Base-by-base conservation (phyloP, 2,329 filamentous ascomycete species). In the Talaromyces piceae region DNA sequence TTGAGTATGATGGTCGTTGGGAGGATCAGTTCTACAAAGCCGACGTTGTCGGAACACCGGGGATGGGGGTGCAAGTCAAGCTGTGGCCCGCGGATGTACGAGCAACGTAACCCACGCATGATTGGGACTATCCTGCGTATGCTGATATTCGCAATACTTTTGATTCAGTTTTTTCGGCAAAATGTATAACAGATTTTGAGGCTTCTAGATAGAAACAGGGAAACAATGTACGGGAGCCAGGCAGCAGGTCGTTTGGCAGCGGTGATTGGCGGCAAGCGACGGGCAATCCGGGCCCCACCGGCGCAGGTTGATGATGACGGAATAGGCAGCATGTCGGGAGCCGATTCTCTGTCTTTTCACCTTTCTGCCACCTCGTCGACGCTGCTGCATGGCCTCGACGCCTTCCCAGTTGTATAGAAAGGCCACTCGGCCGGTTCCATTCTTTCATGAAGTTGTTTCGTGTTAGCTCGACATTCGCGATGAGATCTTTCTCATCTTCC, bases 21-120 rank as follows among this genome's bases (percentile, higher is more conserved):
- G 44, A 45, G 31, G 48, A 50, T 28, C 54, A 58, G 49, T 57
- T 47, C 31, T 52, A 57, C 31, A 58, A 58, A 41, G 56, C 51
- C 23, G 56, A 58, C 33, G 52, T 56, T 47, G 56, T 56, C 16
- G 56, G 54, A 3, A 58, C 50, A 22, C 56, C 56, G 6, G 56
- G 56, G 18, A 39, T 33, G 18, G 53, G 56, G 12, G 56, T 58
- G 12, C 13, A 47, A 9, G 53, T 55, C 9, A 51, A 37, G 44
- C 23, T 54, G 28, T 53, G 30, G 30, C 18, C 33, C 12, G 22
- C 50, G 20, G 25, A 47, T n/a, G 30, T n/a, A n/a, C n/a, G n/a
- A n/a, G n/a, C n/a, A n/a, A n/a, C 11, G 30, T 43, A 18, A 37
- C 20, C 33, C 20, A 4, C 20, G n/a, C 5, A 9, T 37, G 20